Conservation (phyloP, 768 basidiomycete genomes). For the Boletus coccyginus region DNA sequence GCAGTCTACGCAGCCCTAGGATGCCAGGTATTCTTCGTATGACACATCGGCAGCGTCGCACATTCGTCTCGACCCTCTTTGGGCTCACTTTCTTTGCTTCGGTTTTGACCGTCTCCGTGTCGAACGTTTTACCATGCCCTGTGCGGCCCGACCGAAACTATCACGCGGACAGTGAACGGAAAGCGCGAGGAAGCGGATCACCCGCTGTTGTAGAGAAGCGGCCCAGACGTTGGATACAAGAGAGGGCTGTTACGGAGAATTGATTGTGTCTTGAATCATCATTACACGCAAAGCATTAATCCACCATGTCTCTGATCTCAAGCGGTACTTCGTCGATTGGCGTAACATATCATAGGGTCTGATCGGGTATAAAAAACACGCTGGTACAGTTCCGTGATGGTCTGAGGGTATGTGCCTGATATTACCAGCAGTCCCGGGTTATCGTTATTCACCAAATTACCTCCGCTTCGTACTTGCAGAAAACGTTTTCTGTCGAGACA, state of each 20-base stretch:
- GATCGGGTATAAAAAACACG: constrained; percentile 21
- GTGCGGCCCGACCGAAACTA: constrained; percentile 58
- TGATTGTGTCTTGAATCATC: constrained; percentile 2
- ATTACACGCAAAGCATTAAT: constrained; percentile 1
- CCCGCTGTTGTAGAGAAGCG: constrained; percentile 55
- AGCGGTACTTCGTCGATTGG: background rate
- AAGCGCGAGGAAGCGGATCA: constrained; percentile 22
- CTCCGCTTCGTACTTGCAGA: too few species aligned
- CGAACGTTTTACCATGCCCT: constrained; percentile 77
- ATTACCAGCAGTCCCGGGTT: too few species aligned
- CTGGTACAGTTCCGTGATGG: constrained; percentile 21
- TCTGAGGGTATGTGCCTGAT: constrained; percentile 5
- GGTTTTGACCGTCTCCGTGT: constrained; percentile 77
- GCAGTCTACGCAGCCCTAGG: constrained; percentile 48
- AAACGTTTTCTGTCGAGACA: too few species aligned
- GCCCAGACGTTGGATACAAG: constrained; percentile 81
- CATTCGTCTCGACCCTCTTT: constrained; percentile 76
- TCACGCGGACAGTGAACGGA: constrained; percentile 52
- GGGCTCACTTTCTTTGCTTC: constrained; percentile 77
- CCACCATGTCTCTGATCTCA: background rate
- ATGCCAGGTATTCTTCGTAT: constrained; percentile 64
- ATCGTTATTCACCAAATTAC: too few species aligned
- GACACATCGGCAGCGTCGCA: constrained; percentile 57
- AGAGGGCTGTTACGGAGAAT: constrained; percentile 38
- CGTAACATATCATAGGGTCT: background rate